phyloP scores from a whole-genome alignment of 139 green algal genomes.

The Picochlorum sp. region DNA sequence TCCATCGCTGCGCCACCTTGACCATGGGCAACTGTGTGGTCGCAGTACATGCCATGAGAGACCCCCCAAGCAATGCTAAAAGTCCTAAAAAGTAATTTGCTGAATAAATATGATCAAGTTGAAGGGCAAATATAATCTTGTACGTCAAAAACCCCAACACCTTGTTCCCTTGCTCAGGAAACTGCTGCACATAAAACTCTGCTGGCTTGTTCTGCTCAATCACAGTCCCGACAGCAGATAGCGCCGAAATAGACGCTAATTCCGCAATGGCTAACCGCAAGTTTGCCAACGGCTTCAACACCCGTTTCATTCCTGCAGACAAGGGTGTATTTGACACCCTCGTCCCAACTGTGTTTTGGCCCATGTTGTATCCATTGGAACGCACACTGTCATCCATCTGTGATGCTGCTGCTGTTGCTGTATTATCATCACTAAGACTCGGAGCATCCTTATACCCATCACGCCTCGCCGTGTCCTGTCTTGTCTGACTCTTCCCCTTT shows the following conservation, averaged over 20 bases:
- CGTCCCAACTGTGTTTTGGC: background rate
- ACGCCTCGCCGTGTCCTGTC: too few species aligned
- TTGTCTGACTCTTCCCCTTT: too few species aligned
- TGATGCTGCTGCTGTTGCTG: background rate
- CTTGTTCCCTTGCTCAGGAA: slow-evolving; percentile 37
- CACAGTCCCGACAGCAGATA: slow-evolving; percentile 85
- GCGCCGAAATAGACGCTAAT: slow-evolving; percentile 66
- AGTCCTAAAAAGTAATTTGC: slow-evolving; percentile 79
- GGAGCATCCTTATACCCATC: too few species aligned
- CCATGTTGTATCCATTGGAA: background rate
- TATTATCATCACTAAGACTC: too few species aligned
- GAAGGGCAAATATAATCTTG: slow-evolving; percentile 50
- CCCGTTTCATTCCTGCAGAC: slow-evolving; percentile 22
- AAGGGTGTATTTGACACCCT: slow-evolving; percentile 6
- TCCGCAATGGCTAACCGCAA: slow-evolving; percentile 80
- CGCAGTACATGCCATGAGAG: slow-evolving; percentile 83
- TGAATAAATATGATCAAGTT: slow-evolving; percentile 85
- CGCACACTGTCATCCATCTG: background rate
- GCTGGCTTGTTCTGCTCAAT: slow-evolving; percentile 82
- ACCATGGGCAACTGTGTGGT: slow-evolving; percentile 83
- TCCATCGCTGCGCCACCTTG: slow-evolving; percentile 67
- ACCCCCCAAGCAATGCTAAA: slow-evolving; percentile 72
- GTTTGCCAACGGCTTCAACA: slow-evolving; percentile 60
- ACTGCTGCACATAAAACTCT: slow-evolving; percentile 63
- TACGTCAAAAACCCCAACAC: slow-evolving; percentile 77